Percentiles rank a stretch among this genome's conserved stretches.
Conservation (phyloP, 1,139 yeast genomes). For the Yamadazyma sp. region DNA sequence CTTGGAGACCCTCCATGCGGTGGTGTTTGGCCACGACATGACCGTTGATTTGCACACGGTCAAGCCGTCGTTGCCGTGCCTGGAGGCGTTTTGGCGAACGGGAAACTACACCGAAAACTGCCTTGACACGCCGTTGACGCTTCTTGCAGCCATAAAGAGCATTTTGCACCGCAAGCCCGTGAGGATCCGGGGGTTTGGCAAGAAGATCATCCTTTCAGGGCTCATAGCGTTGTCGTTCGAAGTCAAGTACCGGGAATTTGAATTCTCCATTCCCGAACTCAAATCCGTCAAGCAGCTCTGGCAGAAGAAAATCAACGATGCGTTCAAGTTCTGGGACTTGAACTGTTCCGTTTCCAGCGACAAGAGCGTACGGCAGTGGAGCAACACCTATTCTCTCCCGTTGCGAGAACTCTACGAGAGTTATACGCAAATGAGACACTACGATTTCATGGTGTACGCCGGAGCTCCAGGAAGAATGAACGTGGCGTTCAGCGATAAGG, state of each 20-base stretch:
- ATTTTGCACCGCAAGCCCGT: slow-evolving; percentile 16
- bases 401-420: slow-evolving; percentile 18
- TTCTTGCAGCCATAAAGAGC: slow-evolving; percentile 46
- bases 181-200: slow-evolving; percentile 47
- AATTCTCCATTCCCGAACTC: slow-evolving; percentile 21
- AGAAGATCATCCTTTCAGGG: slow-evolving; percentile 68
- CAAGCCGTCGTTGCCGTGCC: slow-evolving; percentile 59
- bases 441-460: slow-evolving; percentile 69
- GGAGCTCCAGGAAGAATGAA: slow-evolving; percentile 81
- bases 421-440: slow-evolving; percentile 38
- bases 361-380: slow-evolving; percentile 9
- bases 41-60: slow-evolving; percentile 42
- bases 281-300: slow-evolving; percentile 64
- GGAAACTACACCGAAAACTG: slow-evolving; percentile 12
- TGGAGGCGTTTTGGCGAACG: slow-evolving; percentile 73
- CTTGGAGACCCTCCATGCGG: slow-evolving; percentile 76
- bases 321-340: slow-evolving; percentile 46
- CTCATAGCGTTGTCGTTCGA: slow-evolving; percentile 50
- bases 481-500: slow-evolving; percentile 57
- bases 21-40: slow-evolving; percentile 74
- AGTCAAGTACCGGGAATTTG: slow-evolving; percentile 16
- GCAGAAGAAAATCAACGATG: slow-evolving; percentile 63
- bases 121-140: slow-evolving; percentile 19
- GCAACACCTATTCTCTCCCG: slow-evolving; percentile 16
- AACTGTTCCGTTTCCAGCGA: slow-evolving; percentile 11